A percentile compares a stretch with the other conserved stretches of the same genome.
phyloP scores from a whole-genome alignment of 75 land plant genomes.

The Sequoia sempervirens region DNA sequence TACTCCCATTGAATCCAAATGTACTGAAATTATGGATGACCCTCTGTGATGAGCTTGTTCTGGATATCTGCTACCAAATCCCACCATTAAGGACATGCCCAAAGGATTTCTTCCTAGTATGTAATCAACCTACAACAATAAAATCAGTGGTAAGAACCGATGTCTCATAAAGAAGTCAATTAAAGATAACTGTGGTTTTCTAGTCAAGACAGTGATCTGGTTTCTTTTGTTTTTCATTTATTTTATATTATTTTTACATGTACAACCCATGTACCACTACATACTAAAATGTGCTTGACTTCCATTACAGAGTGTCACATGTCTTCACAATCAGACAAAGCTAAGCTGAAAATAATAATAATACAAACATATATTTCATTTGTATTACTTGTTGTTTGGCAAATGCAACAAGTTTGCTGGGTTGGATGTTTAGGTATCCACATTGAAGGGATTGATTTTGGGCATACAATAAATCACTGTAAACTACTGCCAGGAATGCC shows the following conservation, averaged over 20 bases:
- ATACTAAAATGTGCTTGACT: no score
- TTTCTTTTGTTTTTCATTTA: no score
- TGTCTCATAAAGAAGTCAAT: no score
- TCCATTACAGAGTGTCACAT: no score
- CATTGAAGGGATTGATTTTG: constrained; percentile 32
- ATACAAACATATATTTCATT: neutral
- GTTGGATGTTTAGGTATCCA: constrained; percentile 23
- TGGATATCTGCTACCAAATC: constrained; percentile 61
- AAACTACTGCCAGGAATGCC: constrained; percentile 48
- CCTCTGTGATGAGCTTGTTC: constrained; percentile 73
- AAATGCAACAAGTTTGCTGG: constrained; percentile 27
- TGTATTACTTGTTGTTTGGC: constrained; percentile 57
- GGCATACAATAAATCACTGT: constrained; percentile 40
- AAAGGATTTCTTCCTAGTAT: constrained; percentile 55
- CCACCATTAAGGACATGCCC: constrained; percentile 69
- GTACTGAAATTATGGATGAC: constrained; percentile 46
- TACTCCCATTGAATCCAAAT: constrained; percentile 5
- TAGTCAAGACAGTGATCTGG: no score
- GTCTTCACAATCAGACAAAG: neutral
- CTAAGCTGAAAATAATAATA: neutral
- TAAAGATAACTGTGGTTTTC: no score
- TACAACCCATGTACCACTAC: no score
- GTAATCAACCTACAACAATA: constrained; percentile 55
- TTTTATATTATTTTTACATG: no score
- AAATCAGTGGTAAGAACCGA: neutral